phyloP scores from a whole-genome alignment of 768 basidiomycete species.

The Phanerochaete sordida region DNA sequence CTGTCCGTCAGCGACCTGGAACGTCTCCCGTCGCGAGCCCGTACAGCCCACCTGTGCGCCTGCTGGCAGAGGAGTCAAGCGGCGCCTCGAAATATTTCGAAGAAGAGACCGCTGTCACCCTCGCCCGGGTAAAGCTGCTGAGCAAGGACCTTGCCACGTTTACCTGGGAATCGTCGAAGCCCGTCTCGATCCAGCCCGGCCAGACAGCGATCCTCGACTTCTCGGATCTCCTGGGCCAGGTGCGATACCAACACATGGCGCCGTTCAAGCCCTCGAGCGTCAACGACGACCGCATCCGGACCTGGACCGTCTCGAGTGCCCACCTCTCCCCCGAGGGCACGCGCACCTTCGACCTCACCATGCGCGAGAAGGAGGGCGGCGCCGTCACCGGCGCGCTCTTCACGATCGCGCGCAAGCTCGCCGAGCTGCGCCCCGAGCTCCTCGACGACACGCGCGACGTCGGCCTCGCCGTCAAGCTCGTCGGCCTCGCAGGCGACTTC shows the following conservation, averaged over 20 bases:
- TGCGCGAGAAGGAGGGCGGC: slow-evolving; percentile 52
- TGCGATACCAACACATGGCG: slow-evolving; percentile 51
- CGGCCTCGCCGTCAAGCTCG: slow-evolving; percentile 39
- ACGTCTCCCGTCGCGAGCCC: slow-evolving; percentile 36
- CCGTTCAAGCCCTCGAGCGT: slow-evolving; percentile 38
- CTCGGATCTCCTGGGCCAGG: slow-evolving; percentile 43
- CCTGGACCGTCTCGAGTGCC: slow-evolving; percentile 56
- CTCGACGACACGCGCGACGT: slow-evolving; percentile 37
- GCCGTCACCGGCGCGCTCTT: slow-evolving; percentile 56
- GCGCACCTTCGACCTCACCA: slow-evolving; percentile 43
- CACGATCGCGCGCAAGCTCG: slow-evolving; percentile 40
- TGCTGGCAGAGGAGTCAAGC: slow-evolving; percentile 45
- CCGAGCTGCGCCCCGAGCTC: slow-evolving; percentile 35
- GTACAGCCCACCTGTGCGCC: slow-evolving; percentile 56
- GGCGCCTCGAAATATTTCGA: slow-evolving; percentile 24
- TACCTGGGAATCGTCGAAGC: slow-evolving; percentile 36
- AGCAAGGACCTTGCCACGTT: slow-evolving; percentile 51
- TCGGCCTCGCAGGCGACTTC: slow-evolving; percentile 55
- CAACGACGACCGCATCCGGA: slow-evolving; percentile 62
- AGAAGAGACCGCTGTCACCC: slow-evolving; percentile 27
- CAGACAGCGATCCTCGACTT: slow-evolving; percentile 58
- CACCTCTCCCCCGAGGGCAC: slow-evolving; percentile 17
- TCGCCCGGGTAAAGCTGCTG: slow-evolving; percentile 34
- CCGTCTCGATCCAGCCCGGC: slow-evolving; percentile 34
- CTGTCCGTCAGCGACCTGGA: slow-evolving; percentile 41